phyloP scores from a whole-genome alignment of 768 basidiomycete genomes.

The Trametopsis cervina region DNA sequence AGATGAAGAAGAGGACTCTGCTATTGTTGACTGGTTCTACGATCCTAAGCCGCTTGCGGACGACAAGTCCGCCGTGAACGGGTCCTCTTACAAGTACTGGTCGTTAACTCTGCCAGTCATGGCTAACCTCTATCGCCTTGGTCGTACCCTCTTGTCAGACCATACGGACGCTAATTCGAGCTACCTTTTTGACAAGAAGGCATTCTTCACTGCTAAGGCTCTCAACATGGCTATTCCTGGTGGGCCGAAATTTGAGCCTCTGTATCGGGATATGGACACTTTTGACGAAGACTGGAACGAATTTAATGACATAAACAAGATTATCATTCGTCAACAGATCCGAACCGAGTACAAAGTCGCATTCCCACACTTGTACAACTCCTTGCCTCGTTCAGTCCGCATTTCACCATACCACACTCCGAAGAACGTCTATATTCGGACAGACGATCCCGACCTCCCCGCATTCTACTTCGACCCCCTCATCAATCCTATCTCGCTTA shows the following conservation, averaged over 20 bases:
- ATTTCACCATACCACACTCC: constrained; percentile 89
- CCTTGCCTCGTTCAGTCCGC: constrained; percentile 88
- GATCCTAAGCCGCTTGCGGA: constrained; percentile 93
- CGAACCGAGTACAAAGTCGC: constrained; percentile 99
- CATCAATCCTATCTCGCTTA: constrained; percentile 94
- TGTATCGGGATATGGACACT: constrained; percentile 94
- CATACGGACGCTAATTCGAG: constrained; percentile 85
- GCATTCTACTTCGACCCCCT: constrained; percentile 99
- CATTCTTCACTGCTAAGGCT: constrained; percentile 98
- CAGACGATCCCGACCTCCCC: constrained; percentile 98
- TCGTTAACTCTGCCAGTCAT: constrained; percentile 88
- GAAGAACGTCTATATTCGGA: constrained; percentile 98
- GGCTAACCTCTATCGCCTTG: constrained; percentile 95
- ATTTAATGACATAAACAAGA: constrained; percentile 99
- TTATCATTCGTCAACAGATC: constrained; percentile 98
- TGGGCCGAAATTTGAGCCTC: constrained; percentile 96
- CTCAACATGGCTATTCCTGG: constrained; percentile 96
- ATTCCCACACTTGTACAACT: constrained; percentile 98
- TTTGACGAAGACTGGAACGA: constrained; percentile 99
- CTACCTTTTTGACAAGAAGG: constrained; percentile 95
- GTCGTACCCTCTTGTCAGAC: constrained; percentile 89
- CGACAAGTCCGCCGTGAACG: constrained; percentile 89
- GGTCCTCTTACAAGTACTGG: constrained; percentile 91
- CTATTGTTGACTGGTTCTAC: constrained; percentile 98
- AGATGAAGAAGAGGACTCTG: constrained; percentile 84